These are phyloP conservation scores for Coemansia sp. DNA, from an alignment of 192 early-diverging fungal species.

Conservation along the genomic window DNA sequence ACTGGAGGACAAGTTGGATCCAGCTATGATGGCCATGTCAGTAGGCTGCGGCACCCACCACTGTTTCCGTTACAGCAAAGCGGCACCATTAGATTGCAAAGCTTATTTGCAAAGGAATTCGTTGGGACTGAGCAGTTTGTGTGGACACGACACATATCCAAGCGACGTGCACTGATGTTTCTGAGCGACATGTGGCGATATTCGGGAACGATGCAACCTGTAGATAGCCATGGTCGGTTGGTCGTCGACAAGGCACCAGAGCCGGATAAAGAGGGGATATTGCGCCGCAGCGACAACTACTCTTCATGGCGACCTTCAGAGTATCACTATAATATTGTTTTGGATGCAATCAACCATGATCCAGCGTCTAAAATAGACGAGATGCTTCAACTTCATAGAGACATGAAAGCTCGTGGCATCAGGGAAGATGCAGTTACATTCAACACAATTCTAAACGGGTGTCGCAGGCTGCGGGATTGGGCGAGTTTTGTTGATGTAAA, in stretches of 20 bases:
- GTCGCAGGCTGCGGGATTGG: slow-evolving; percentile 36
- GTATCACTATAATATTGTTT: slow-evolving; percentile 39
- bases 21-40: neutral
- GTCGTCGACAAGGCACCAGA: neutral
- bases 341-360: slow-evolving; percentile 43
- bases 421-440: slow-evolving; percentile 42
- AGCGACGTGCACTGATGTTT: slow-evolving; percentile 45
- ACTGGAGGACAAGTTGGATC: neutral
- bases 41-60: neutral
- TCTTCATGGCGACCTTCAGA: slow-evolving; percentile 29
- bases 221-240: neutral
- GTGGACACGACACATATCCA: slow-evolving; percentile 32
- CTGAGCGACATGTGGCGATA: slow-evolving; percentile 48
- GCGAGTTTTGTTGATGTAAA: slow-evolving; percentile 27
- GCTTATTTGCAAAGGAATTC: slow-evolving; percentile 14
- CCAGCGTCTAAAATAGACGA: slow-evolving; percentile 17
- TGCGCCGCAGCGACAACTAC: slow-evolving; percentile 2
- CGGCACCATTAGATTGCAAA: neutral
- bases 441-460: slow-evolving; percentile 49
- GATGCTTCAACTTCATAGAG: slow-evolving; percentile 22
- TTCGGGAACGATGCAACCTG: slow-evolving; percentile 8
- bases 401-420: slow-evolving; percentile 34
- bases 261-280: neutral
- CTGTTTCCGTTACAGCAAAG: slow-evolving; percentile 11
- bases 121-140: neutral